A percentile compares a stretch with the other conserved stretches of the same genome.
These are phyloP conservation scores for Saccharomycopsis capsularis DNA, from an alignment of 805 yeast species.

Conservation along the genomic window DNA sequence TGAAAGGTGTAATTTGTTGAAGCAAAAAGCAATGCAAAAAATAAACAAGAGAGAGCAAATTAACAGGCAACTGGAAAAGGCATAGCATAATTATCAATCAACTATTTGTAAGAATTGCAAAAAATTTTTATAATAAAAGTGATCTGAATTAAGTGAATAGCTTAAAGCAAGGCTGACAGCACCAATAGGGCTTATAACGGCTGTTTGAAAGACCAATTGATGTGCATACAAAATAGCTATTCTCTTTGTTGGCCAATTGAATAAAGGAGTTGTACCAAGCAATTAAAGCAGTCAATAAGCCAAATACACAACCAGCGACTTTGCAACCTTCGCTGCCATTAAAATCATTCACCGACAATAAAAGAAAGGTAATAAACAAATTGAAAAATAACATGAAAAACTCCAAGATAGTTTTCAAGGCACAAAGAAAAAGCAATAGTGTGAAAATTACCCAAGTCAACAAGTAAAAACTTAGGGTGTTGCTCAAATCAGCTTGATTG, in stretches of 20 bases:
- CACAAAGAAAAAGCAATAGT: conserved; percentile 40
- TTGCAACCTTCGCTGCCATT: conserved; percentile 32
- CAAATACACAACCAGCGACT: conserved; percentile 50
- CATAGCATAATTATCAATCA: too few relatives aligned
- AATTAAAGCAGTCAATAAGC: conserved; percentile 43
- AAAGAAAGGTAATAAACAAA: conserved; percentile 41
- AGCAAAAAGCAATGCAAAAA: too few relatives aligned
- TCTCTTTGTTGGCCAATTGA: conserved; percentile 48
- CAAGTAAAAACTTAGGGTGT: conserved; percentile 41
- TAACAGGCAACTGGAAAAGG: too few relatives aligned
- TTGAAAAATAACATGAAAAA: conserved; percentile 50
- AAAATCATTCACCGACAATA: conserved; percentile 46
- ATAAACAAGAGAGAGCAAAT: too few relatives aligned
- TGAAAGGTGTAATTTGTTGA: too few relatives aligned
- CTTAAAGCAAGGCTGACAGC: too few relatives aligned
- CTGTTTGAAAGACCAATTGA: not conserved
- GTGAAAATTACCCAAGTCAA: conserved; percentile 44
- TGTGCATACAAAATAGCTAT: conserved; percentile 42
- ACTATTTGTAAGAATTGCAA: not conserved
- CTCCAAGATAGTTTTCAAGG: conserved; percentile 57
- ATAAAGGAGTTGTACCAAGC: conserved; percentile 58
- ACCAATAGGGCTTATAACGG: not conserved
- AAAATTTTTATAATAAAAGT: too few relatives aligned
- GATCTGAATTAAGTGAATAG: too few relatives aligned
- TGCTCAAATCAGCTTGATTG: conserved; percentile 31